phyloP scores from a whole-genome alignment of 2,329 filamentous ascomycete genomes.

The Raffaelea arxii region DNA sequence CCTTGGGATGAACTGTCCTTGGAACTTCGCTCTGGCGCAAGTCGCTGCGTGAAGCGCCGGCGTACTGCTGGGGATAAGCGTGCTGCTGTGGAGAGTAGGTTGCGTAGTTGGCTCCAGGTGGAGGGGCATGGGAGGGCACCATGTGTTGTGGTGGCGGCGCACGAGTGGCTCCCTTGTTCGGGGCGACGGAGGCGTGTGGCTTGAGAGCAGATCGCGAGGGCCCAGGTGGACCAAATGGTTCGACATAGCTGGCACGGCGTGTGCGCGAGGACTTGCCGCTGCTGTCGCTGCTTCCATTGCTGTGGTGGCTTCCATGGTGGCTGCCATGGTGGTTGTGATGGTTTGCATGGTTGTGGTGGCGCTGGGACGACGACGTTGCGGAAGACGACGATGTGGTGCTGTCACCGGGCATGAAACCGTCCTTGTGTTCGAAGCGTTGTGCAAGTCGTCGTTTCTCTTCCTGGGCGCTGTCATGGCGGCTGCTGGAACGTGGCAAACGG shows the following conservation, averaged over 20 bases:
- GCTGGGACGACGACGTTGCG: background rate
- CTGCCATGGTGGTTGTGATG: background rate
- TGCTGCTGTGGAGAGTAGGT: background rate
- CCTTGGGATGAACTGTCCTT: background rate
- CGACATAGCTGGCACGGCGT: constrained; percentile 16
- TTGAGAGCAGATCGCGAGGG: constrained; percentile 5
- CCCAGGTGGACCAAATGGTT: constrained; percentile 18
- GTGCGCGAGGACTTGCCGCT: constrained; percentile 10
- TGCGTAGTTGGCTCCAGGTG: no score
- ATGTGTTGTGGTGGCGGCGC: no score
- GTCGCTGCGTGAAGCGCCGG: no score
- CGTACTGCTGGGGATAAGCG: background rate
- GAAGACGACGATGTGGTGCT: constrained; percentile 1
- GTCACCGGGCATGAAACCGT: constrained; percentile 1
- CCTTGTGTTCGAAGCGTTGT: constrained; percentile 18
- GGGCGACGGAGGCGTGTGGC: constrained; percentile 5
- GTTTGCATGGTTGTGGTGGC: background rate
- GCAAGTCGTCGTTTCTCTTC: constrained; percentile 20
- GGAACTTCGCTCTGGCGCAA: background rate
- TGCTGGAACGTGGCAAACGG: constrained; percentile 6
- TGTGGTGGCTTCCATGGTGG: constrained; percentile 1
- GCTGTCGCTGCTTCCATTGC: constrained; percentile 19
- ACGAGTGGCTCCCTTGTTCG: constrained; percentile 8
- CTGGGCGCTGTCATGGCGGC: constrained; percentile 1
- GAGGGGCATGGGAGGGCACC: no score